These are phyloP conservation scores for Hemileccinum impolitum DNA, from an alignment of 768 basidiomycete genomes.

Conservation along the genomic window DNA sequence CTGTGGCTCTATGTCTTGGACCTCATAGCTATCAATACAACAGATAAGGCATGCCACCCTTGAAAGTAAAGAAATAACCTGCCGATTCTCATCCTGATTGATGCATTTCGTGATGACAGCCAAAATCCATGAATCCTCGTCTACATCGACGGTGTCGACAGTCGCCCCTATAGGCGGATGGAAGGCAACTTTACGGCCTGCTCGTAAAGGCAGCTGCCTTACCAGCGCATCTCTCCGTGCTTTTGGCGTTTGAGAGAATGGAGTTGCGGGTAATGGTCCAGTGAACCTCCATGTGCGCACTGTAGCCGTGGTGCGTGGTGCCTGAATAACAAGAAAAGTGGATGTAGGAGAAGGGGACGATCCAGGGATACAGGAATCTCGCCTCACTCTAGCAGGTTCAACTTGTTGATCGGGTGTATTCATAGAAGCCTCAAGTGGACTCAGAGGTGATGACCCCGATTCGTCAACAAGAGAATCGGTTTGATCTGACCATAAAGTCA, in stretches of 20 bases:
- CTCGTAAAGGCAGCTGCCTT: constrained; percentile 64
- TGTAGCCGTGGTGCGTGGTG: constrained; percentile 14
- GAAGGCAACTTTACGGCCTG: constrained; percentile 79
- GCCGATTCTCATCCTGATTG: constrained; percentile 71
- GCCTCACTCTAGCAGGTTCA: no score
- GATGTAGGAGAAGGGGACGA: constrained; percentile 66
- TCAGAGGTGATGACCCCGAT: no score
- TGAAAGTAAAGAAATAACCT: constrained; percentile 8
- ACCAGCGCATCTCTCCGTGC: constrained; percentile 58
- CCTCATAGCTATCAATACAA: constrained; percentile 60
- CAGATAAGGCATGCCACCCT: not conserved
- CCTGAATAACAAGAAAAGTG: constrained; percentile 26
- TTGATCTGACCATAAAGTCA: no score
- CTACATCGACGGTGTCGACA: constrained; percentile 41
- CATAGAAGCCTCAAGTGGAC: no score
- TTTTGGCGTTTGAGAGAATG: constrained; percentile 65
- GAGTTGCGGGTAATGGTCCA: constrained; percentile 47
- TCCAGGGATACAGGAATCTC: no score
- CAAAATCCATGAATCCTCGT: constrained; percentile 68
- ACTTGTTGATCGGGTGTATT: no score
- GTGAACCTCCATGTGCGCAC: constrained; percentile 48
- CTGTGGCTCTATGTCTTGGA: constrained; percentile 81
- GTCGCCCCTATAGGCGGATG: constrained; percentile 62
- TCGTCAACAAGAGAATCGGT: no score
- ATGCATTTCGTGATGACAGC: constrained; percentile 71